A percentile compares a stretch with the other conserved stretches of the same genome.
Conservation (phyloP, 148 eudicot genomes). For the Chenopodium quinoa region DNA sequence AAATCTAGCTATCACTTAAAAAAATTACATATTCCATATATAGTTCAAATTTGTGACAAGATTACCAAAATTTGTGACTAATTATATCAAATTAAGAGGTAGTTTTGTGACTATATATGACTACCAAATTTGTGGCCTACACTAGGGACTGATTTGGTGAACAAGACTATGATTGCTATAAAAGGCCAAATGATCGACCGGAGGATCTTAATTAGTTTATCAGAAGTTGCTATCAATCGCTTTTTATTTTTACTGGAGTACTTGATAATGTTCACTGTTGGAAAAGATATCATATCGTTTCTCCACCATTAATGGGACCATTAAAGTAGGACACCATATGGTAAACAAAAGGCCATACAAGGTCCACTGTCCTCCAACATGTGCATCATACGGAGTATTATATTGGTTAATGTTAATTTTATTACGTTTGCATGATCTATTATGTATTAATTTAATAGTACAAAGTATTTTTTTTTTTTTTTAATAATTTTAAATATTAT, state of each 20-base stretch:
- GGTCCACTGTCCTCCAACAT: background rate
- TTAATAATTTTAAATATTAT: too few species aligned
- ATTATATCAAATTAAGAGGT: background rate
- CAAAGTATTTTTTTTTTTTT: too few species aligned
- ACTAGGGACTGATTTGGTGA: background rate
- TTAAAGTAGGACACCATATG: conserved; percentile 3
- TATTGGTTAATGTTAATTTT: too few species aligned
- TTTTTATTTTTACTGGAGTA: background rate
- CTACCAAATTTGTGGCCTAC: background rate
- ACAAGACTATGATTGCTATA: background rate
- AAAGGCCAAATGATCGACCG: background rate
- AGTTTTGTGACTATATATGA: background rate
- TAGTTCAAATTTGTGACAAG: background rate
- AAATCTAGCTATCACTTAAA: too few species aligned
- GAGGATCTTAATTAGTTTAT: conserved; percentile 11
- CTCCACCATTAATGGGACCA: conserved; percentile 18
- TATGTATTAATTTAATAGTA: too few species aligned
- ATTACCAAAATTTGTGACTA: background rate
- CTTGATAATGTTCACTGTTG: conserved; percentile 15
- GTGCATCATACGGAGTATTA: too few species aligned
- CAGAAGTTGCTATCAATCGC: conserved; percentile 18
- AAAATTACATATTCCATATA: too few species aligned
- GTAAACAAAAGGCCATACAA: background rate
- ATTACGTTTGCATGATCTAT: too few species aligned
- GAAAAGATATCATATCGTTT: conserved; percentile 8